Evolutionary conservation across 768 basidiomycete species (phyloP).

Genomic region (Paxillus involutus): DNA sequence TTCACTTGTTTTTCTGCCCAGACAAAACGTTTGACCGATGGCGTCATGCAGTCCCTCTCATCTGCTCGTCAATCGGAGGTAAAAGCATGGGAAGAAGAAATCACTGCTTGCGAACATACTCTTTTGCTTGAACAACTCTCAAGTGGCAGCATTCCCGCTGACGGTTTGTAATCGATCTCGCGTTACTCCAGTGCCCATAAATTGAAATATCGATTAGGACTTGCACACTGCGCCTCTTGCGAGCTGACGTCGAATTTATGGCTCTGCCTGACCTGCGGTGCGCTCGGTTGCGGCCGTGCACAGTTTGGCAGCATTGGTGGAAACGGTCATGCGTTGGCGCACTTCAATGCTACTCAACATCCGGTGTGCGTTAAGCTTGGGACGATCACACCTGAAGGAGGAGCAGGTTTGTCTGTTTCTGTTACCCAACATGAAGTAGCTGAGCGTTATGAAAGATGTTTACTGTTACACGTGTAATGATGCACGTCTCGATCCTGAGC

Average conservation of each 20-base stretch:
- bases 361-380: conserved; percentile 90
- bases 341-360: conserved; percentile 73
- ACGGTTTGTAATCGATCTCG: conserved; percentile 16
- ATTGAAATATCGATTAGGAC: conserved; percentile 42
- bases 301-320: conserved; percentile 83
- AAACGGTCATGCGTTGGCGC: conserved; percentile 85
- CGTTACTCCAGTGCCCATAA: neutral
- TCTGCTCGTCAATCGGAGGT: conserved; percentile 93
- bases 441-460: conserved; percentile 53
- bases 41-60: conserved; percentile 77
- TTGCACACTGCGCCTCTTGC: conserved; percentile 81
- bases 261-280: conserved; percentile 92
- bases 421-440: neutral
- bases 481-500: conserved; percentile 70
- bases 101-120: conserved; percentile 82
- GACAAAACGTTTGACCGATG: conserved; percentile 58
- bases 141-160: conserved; percentile 22
- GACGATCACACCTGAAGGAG: conserved; percentile 94
- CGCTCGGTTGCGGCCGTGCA: conserved; percentile 83
- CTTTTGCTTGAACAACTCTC: conserved; percentile 49
- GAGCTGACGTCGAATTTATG: conserved; percentile 90
- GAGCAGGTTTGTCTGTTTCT: conserved; percentile 60
- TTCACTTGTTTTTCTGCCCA: conserved; percentile 19
- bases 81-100: conserved; percentile 98
- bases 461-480: conserved; percentile 95